Conservation (phyloP, 768 basidiomycete species). For the Tubosaeta sp. region DNA sequence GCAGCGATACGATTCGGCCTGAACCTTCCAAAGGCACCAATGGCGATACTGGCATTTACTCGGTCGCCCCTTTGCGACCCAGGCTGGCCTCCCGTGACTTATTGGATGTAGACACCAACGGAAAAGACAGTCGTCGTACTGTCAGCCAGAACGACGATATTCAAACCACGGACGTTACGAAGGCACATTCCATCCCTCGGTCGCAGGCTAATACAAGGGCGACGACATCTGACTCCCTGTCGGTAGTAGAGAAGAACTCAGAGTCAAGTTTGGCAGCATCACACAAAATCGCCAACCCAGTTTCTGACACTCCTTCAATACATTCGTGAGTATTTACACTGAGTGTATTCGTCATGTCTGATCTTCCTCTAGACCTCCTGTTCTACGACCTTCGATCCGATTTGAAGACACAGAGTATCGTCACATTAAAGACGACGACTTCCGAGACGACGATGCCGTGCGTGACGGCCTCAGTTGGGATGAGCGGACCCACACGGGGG, state of each 20-base stretch:
- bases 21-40: neutral
- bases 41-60: neutral
- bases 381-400: neutral
- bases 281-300: neutral
- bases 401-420: neutral
- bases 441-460: neutral
- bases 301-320: neutral
- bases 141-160: neutral
- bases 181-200: neutral
- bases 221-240: neutral
- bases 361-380: constrained; percentile 4
- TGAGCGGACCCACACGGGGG: neutral
- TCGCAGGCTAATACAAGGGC: neutral
- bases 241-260: neutral
- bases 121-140: neutral
- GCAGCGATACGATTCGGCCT: neutral
- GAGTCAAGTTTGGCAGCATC: neutral
- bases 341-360: neutral
- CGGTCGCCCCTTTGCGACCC: neutral
- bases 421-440: neutral
- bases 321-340: constrained; percentile 6
- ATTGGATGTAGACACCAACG: neutral
- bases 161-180: neutral
- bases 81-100: neutral
- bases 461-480: constrained; percentile 3